phyloP scores from a whole-genome alignment of 2,329 filamentous ascomycete genomes.

The Trichoderma brevicompactum region DNA sequence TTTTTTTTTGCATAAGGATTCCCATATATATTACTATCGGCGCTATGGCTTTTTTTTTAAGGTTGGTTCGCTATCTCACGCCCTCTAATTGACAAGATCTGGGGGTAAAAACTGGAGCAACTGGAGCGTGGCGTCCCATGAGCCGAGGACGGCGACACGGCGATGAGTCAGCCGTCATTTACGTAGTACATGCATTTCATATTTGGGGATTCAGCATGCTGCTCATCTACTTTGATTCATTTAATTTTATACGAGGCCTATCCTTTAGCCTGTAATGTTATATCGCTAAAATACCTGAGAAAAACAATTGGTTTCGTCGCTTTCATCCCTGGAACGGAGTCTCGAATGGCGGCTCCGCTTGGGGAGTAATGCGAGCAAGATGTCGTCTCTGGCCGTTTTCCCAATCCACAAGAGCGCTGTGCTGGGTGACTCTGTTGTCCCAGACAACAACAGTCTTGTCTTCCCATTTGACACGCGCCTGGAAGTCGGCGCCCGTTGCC shows the following conservation, averaged over 20 bases:
- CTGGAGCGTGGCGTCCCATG: slow-evolving; percentile 3
- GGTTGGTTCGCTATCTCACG: neutral
- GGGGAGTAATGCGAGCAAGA: slow-evolving; percentile 79
- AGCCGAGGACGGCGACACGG: neutral
- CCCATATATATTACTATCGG: neutral
- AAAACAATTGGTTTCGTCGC: neutral
- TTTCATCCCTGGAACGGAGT: slow-evolving; percentile 52
- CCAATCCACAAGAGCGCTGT: slow-evolving; percentile 83
- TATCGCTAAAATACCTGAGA: slow-evolving; percentile 13
- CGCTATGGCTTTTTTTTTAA: neutral
- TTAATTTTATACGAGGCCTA: slow-evolving; percentile 2
- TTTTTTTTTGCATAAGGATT: too few species aligned
- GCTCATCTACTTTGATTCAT: neutral
- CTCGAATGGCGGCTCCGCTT: slow-evolving; percentile 78
- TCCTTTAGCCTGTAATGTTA: neutral
- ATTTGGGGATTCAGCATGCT: neutral
- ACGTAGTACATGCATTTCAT: neutral
- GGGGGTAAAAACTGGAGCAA: slow-evolving; percentile 11
- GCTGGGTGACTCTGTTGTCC: slow-evolving; percentile 81
- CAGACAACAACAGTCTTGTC: slow-evolving; percentile 81
- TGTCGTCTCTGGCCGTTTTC: slow-evolving; percentile 77
- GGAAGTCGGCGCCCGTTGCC: slow-evolving; percentile 64
- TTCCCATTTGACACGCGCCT: slow-evolving; percentile 77
- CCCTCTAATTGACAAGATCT: slow-evolving; percentile 20
- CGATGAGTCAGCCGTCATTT: neutral